These are phyloP conservation scores for Daldinia sp. DNA, from an alignment of 2,329 filamentous ascomycete species.

Conservation along the genomic window DNA sequence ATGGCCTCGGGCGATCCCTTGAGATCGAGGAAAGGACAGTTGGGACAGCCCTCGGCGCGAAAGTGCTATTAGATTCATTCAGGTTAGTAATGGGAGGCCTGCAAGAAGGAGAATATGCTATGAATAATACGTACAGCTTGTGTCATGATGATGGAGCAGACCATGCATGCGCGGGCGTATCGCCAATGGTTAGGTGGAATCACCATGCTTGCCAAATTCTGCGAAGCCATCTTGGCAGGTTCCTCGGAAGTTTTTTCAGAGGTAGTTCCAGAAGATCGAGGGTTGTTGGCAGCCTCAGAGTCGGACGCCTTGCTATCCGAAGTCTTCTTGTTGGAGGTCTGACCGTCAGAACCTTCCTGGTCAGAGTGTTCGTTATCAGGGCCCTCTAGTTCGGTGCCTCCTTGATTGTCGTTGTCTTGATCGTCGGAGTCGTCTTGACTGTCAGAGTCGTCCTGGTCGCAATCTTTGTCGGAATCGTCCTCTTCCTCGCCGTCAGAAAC, in stretches of 20 bases:
- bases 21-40: slow-evolving; percentile 94
- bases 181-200: slow-evolving; percentile 82
- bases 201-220: slow-evolving; percentile 4
- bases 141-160: slow-evolving; percentile 94
- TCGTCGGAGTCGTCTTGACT: not conserved
- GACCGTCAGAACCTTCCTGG: not conserved
- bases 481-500: not conserved
- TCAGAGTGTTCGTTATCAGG: not conserved
- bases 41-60: slow-evolving; percentile 88
- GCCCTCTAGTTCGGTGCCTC: not conserved
- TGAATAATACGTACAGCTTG: slow-evolving; percentile 68
- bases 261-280: not conserved
- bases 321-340: not conserved
- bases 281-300: not conserved
- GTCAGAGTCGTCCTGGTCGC: not conserved
- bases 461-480: not conserved
- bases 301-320: not conserved
- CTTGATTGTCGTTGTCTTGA: not conserved
- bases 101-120: slow-evolving; percentile 3
- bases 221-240: slow-evolving; percentile 6
- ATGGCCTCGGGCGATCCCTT: slow-evolving; percentile 82
- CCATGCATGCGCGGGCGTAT: slow-evolving; percentile 96
- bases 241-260: not conserved
- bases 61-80: slow-evolving; percentile 73
- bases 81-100: not conserved